A percentile compares a stretch with the other conserved stretches of the same genome.
Conservation (phyloP, 148 eudicot species). For the Arctostaphylos glauca region DNA sequence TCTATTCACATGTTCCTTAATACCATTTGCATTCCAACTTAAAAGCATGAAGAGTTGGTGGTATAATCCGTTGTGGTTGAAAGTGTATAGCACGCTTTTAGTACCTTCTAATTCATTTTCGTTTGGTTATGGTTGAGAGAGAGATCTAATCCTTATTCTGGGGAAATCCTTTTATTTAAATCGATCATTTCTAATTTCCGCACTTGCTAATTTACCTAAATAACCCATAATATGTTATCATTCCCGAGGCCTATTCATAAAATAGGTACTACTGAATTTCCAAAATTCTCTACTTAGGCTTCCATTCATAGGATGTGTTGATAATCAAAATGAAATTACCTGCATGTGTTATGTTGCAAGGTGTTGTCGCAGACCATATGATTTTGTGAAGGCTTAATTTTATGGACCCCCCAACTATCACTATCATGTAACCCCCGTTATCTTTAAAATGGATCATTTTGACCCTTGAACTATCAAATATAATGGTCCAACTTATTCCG, state of each 20-base stretch:
- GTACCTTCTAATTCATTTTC: neutral
- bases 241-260: neutral
- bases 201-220: neutral
- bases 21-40: neutral
- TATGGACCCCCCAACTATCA: too few species aligned
- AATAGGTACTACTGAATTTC: neutral
- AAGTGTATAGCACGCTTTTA: neutral
- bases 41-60: neutral
- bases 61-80: conserved; percentile 4
- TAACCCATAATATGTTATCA: neutral
- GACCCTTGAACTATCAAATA: too few species aligned
- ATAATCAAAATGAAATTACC: neutral
- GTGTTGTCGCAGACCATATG: neutral
- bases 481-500: too few species aligned
- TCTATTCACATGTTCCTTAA: neutral
- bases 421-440: too few species aligned
- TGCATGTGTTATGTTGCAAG: neutral
- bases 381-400: neutral
- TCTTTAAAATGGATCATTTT: too few species aligned
- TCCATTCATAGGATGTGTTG: neutral
- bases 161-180: neutral
- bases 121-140: neutral
- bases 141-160: neutral
- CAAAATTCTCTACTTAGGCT: conserved; percentile 2
- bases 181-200: neutral